Conservation (phyloP, 2,329 filamentous ascomycete genomes). For the Venturia nashicola region DNA sequence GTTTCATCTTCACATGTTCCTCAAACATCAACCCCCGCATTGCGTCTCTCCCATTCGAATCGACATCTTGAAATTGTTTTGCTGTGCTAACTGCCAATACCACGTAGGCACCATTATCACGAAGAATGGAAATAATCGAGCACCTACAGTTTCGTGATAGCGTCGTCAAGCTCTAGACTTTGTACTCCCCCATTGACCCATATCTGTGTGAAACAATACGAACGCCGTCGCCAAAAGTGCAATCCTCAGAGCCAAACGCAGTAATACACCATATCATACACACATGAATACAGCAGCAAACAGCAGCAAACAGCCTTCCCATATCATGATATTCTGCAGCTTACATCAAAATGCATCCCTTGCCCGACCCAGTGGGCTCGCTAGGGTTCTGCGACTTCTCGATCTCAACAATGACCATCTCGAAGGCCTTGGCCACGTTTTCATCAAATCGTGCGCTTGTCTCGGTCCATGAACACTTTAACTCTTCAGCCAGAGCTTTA, state of each 20-base stretch:
- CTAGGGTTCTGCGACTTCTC: constrained; percentile 88
- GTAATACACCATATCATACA: neutral
- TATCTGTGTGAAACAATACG: neutral
- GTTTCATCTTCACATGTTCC: too few species aligned
- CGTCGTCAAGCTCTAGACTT: neutral
- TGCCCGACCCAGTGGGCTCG: constrained; percentile 67
- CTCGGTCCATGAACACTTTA: constrained; percentile 89
- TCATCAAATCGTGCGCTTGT: constrained; percentile 88
- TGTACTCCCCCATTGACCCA: neutral
- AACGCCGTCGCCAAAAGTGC: neutral
- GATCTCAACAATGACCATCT: constrained; percentile 86
- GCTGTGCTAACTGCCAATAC: neutral
- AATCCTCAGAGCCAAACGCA: neutral
- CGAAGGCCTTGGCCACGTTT: constrained; percentile 86
- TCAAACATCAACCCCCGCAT: too few species aligned
- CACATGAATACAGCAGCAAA: neutral
- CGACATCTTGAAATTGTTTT: too few species aligned
- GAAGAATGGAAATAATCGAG: neutral
- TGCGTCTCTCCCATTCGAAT: too few species aligned
- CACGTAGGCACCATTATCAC: neutral
- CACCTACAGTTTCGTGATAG: neutral
- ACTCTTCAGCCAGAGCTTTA: constrained; percentile 70
- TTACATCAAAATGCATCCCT: constrained; percentile 64
- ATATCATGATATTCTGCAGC: neutral
- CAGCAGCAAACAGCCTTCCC: neutral